Evolutionary conservation across 148 eudicot species (phyloP), one percentile per base, ranked within the genome.

Genomic region (Agrostemma githago): DNA sequence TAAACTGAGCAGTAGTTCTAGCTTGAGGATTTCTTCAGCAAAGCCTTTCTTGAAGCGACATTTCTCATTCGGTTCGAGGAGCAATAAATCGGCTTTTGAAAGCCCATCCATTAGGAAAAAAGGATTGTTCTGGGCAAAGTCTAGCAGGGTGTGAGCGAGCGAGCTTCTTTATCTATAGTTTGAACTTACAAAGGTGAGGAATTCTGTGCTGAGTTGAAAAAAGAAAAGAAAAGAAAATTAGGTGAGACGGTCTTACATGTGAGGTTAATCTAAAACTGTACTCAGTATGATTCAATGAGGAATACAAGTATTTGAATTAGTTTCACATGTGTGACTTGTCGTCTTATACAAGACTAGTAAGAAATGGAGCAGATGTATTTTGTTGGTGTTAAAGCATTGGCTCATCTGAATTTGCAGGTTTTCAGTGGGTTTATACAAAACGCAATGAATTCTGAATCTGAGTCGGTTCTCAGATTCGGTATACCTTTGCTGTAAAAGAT

Each of bases 61-160:
- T 83, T 95, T 95, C 72, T 92, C 97, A 12, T 89, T 92, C 74
- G 92, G 96, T 3, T 84, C 89, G 26, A 95, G 85, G 75, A 73
- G 85, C 21, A 79, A 43, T 72, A 87, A 82, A 78, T 72, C 85
- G 38, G 62, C 59, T 63, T 84, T 84, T 0, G 91, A 85, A 72
- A 77, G 74, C 76, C 82, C 84, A 40, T 78, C 88, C 41, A 46
- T 78, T 53, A 76, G 71, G 68, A 95, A 79, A 73, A 95, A 80
- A 77, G 88, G 88, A 5, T 82, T 95, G 81, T 95, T 95, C 86
- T 95, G 97, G 97, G 73, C 96, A 46, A 95, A 86, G 81, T 90
- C 97, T 59, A 86, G 86, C 87, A 90, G 82, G 85, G 83, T 79
- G 71, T 89, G 87, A 89, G 71, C 72, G 83, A 78, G 71, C 87